Evolutionary conservation across 2,329 filamentous ascomycete species (phyloP).

Genomic region (Neospermospora avenae): DNA sequence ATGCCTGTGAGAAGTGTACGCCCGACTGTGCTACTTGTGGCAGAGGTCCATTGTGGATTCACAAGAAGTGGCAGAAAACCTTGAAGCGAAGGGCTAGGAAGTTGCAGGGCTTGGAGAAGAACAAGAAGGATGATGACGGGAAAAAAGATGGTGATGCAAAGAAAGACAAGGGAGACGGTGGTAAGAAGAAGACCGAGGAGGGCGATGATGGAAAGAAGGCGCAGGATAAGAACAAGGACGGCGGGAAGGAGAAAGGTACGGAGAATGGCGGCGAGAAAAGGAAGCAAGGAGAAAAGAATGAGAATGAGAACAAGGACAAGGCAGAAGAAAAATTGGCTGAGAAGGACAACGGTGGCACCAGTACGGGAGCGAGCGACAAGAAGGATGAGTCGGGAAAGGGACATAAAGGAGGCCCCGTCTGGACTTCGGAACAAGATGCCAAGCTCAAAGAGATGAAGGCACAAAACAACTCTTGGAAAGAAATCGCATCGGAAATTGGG

Average conservation of each 20-base stretch:
- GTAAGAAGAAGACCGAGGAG: neutral
- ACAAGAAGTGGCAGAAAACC: constrained; percentile 6
- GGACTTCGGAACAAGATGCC: constrained; percentile 29
- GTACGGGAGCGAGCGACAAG: neutral
- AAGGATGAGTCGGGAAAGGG: constrained; percentile 5
- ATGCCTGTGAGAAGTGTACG: constrained; percentile 9
- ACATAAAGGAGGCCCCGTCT: constrained; percentile 3
- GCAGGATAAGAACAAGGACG: constrained; percentile 1
- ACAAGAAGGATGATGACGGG: neutral
- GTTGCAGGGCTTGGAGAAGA: neutral
- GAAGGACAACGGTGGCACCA: neutral
- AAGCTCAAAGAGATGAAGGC: constrained; percentile 29
- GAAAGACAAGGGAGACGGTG: neutral
- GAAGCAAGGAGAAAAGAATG: neutral
- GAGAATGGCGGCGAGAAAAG: neutral
- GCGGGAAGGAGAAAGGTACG: neutral
- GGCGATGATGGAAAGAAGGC: neutral
- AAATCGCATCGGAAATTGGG: constrained; percentile 17
- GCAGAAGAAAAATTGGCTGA: constrained; percentile 1
- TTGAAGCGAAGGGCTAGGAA: neutral
- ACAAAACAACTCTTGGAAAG: constrained; percentile 21
- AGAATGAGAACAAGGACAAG: constrained; percentile 2
- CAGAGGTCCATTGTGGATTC: constrained; percentile 5
- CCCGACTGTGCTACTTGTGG: constrained; percentile 9
- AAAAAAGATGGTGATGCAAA: neutral